Evolutionary conservation across 768 basidiomycete species (phyloP), one percentile per base, ranked within the genome.

Genomic region (Boletus reticuloceps): DNA sequence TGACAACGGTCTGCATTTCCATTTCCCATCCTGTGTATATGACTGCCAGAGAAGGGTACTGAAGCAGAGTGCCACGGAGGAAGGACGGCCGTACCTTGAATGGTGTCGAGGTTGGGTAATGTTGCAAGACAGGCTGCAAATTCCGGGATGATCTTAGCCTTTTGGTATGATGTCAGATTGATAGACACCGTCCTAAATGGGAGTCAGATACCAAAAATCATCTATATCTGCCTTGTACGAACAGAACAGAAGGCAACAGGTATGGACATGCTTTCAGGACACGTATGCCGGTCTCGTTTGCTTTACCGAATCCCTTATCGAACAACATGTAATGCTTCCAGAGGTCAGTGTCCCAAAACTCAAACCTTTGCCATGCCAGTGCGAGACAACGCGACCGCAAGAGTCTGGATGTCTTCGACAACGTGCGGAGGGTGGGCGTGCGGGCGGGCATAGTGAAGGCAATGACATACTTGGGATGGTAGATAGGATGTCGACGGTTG

Each of bases 361-460:
- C 50, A 4, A 54, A 2, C 8, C 25, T 52, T 22, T 14, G 53
- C 62, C 61, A 63, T 14, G 58, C 61, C 53, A 63, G 47, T 4
- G 47, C 42, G 16, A 59, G 50, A 42, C 57, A 63, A 25, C 51
- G 57, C 1, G 47, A 51, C 14, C 62, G 51, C 12, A 63, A 39
- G 4, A 54, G 19, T 8, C 50, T 39, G 4, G 47, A 54, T 10
- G 52, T 62, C 40, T 39, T 22, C 5, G 57, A 62, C 32, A 62
- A 16, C 1, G 42, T 53, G 1, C 53, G 51, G 20, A 53, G 47
- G 32, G 37, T 39, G 13, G 39, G 43, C 11, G 51, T 42, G 10
- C 56, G 55, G 38, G 29, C 29, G 29, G 2, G 29, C 13, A 13
- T 29, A 8, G 29, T 8, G 29, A 9, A 29, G 9, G 9, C 1